phyloP scores from a whole-genome alignment of 208 protist genomes.

The Wallacemonas collosoma region DNA sequence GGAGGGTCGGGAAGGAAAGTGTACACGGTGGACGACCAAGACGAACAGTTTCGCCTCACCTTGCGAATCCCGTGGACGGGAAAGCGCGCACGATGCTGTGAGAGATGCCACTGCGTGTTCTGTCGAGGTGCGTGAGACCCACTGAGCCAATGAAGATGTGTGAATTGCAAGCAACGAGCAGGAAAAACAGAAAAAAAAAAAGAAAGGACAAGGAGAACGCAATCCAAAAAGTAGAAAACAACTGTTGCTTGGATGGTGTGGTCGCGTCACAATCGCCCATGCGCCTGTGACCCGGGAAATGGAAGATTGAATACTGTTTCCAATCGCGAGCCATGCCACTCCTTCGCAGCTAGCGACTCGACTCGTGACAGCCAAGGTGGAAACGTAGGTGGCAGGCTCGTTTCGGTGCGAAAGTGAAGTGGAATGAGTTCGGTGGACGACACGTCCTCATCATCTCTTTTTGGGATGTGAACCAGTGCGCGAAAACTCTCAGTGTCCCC shows the following conservation, averaged over 20 bases:
- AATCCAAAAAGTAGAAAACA: too few species aligned
- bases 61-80: too few species aligned
- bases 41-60: too few species aligned
- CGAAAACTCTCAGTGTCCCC: constrained; percentile 55
- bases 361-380: constrained; percentile 1
- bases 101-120: not conserved
- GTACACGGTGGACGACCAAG: too few species aligned
- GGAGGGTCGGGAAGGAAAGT: too few species aligned
- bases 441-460: not conserved
- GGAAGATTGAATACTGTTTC: constrained; percentile 9
- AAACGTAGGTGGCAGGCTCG: not conserved
- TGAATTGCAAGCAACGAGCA: not conserved
- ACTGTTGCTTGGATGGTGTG: not conserved
- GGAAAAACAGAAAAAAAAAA: constrained; percentile 18
- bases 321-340: constrained; percentile 7
- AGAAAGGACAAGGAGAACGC: not conserved
- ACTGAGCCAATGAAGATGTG: too few species aligned
- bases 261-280: not conserved
- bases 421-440: not conserved
- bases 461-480: constrained; percentile 11
- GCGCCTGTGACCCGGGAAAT: constrained; percentile 4
- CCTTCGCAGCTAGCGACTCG: constrained; percentile 1
- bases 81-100: not conserved
- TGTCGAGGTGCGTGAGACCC: too few species aligned
- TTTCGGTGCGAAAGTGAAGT: not conserved